Conservation (phyloP, 139 green algal genomes). For the Tetraselmis striata region DNA sequence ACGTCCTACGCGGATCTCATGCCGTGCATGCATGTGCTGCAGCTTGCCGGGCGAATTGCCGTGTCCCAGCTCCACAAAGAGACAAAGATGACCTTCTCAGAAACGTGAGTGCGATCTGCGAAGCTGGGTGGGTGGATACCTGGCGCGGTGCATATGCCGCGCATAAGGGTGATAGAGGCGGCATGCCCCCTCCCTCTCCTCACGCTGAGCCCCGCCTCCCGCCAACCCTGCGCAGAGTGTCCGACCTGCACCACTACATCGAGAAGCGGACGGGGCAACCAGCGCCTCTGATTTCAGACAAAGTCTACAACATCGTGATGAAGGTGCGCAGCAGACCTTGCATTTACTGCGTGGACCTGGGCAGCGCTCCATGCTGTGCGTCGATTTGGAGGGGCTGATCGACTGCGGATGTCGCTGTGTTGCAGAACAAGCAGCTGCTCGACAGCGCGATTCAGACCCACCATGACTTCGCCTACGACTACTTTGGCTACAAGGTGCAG, state of each 20-base stretch:
- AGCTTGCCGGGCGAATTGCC: conserved; percentile 95
- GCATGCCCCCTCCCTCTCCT: too few relatives aligned
- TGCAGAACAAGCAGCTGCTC: conserved; percentile 71
- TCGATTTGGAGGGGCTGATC: conserved; percentile 4
- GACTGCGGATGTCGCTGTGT: conserved; percentile 3
- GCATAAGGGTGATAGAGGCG: neutral
- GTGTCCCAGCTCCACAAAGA: conserved; percentile 99
- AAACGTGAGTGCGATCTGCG: conserved; percentile 59
- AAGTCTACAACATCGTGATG: conserved; percentile 88
- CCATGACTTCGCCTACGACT: conserved; percentile 99
- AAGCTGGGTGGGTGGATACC: neutral
- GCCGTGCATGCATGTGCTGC: conserved; percentile 19
- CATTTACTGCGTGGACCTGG: too few relatives aligned
- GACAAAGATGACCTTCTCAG: conserved; percentile 92
- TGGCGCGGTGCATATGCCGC: neutral
- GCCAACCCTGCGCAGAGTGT: conserved; percentile 54
- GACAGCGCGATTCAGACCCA: conserved; percentile 98
- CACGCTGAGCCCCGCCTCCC: neutral
- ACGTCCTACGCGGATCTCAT: too few relatives aligned
- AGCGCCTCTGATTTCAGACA: conserved; percentile 77
- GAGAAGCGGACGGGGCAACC: conserved; percentile 83
- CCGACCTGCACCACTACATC: conserved; percentile 84
- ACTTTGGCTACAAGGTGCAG: conserved; percentile 99
- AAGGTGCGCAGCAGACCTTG: too few relatives aligned
- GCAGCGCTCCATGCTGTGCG: too few relatives aligned